Evolutionary conservation across 2,329 filamentous ascomycete species (phyloP).

Genomic region (Aspergillus pseudoviridinutans): DNA sequence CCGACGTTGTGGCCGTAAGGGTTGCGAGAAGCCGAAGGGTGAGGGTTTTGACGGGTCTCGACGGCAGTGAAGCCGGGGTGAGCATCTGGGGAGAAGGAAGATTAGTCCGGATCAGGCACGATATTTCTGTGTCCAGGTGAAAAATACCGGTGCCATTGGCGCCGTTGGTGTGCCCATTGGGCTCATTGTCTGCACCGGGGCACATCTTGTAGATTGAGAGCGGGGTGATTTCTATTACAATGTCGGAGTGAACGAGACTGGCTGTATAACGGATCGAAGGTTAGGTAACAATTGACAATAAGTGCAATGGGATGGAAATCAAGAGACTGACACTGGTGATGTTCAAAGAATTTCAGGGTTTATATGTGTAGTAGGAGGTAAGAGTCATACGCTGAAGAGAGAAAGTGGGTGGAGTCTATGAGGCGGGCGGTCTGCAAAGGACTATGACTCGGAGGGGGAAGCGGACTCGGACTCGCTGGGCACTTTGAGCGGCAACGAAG

Average conservation of each 20-base stretch:
- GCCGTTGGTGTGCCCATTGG: constrained; percentile 44
- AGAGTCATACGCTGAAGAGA: constrained; percentile 28
- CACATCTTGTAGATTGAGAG: constrained; percentile 32
- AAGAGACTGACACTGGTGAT: constrained; percentile 8
- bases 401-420: constrained; percentile 22
- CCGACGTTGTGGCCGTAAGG: constrained; percentile 44
- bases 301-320: neutral
- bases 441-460: constrained; percentile 9
- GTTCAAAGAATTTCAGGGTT: constrained; percentile 15
- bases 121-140: neutral
- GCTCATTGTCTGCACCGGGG: constrained; percentile 39
- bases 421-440: constrained; percentile 25
- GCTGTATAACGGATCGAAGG: constrained; percentile 4
- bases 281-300: constrained; percentile 3
- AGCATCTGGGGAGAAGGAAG: constrained; percentile 13
- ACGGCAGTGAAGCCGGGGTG: constrained; percentile 56
- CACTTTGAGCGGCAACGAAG: constrained; percentile 22
- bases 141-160: constrained; percentile 20
- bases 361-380: constrained; percentile 22
- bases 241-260: constrained; percentile 7
- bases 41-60: constrained; percentile 51
- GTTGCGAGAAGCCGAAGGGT: constrained; percentile 45
- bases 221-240: constrained; percentile 18
- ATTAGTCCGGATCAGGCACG: neutral
- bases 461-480: constrained; percentile 4